Evolutionary conservation across 2,329 filamentous ascomycete genomes (phyloP), one percentile per base, ranked within the genome.

Genomic region (Diaporthe helianthi): DNA sequence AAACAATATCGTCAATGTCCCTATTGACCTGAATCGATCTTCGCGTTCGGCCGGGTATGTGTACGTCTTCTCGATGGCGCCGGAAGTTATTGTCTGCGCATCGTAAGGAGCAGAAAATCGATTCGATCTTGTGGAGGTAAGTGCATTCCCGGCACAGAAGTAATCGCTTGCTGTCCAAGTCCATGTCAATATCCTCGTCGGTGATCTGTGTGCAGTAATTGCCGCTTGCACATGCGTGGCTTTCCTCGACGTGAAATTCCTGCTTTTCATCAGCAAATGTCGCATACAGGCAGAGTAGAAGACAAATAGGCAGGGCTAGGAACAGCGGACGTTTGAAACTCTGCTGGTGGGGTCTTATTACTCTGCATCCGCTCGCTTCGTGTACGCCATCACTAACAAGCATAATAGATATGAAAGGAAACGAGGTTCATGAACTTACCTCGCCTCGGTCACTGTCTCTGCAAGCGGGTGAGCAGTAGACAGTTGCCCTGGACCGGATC

Each of bases 71-170:
- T 65, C 78, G 76, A 68, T 80, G 79, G 1, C 71, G 69, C 60
- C 76, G 74, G 60, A 79, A 79, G 53, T 79, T 75, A 26, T 72
- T 68, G 41, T 71, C 73, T 19, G 77, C 77, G 63, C 79, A 80
- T n/a, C 71, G 71, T 8, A 73, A 65, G 38, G 73, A 76, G 73
- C 79, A 80, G 75, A 77, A 80, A 12, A 76, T 60, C 4, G 76
- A 74, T 7, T 73, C 69, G 12, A 73, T 71, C 67, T 75, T 75
- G 36, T 77, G 74, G 19, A 73, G 65, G 24, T 71, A 65, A 9
- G 78, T 73, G 72, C 79, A 80, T 65, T 80, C 78, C 26, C 70
- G 74, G 74, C 79, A 80, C 71, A 80, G 76, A 55, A 66, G 73
- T 26, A 66, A 66, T 10, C 67, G 63, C 17, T 68, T 64, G 47